A percentile compares a stretch with the other conserved stretches of the same genome.
phyloP scores from a whole-genome alignment of 768 basidiomycete genomes.

The Mycena crocata region DNA sequence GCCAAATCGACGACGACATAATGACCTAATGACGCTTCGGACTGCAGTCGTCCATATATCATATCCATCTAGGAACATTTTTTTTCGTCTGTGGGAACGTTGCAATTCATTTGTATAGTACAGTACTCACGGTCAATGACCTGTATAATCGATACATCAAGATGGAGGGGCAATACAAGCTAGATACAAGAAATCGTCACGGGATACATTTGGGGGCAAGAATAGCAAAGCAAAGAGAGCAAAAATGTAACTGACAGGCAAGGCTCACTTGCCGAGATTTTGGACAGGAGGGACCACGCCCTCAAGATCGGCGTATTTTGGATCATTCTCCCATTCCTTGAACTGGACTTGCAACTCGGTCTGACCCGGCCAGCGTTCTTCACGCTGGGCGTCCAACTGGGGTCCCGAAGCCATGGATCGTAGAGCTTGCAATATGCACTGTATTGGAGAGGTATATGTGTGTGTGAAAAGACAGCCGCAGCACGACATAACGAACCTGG shows the following conservation, averaged over 20 bases:
- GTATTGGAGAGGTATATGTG: neutral
- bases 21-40: neutral
- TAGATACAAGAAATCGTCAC: slow-evolving; percentile 22
- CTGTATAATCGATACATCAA: neutral
- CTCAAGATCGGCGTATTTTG: slow-evolving; percentile 60
- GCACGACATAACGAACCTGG: slow-evolving; percentile 60
- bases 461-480: neutral
- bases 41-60: neutral
- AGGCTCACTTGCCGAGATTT: neutral
- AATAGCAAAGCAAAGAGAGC: neutral
- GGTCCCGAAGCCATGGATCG: slow-evolving; percentile 80
- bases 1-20: neutral
- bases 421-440: slow-evolving; percentile 80
- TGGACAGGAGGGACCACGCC: slow-evolving; percentile 45
- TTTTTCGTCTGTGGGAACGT: neutral
- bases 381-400: slow-evolving; percentile 79
- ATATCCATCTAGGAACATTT: neutral
- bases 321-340: slow-evolving; percentile 69
- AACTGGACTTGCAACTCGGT: slow-evolving; percentile 66
- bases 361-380: slow-evolving; percentile 77
- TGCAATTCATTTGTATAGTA: slow-evolving; percentile 9
- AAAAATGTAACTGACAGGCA: neutral
- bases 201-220: slow-evolving; percentile 8
- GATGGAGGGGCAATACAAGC: neutral
- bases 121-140: neutral